A percentile compares a stretch with the other conserved stretches of the same genome.
Conservation (phyloP, 2,329 filamentous ascomycete species). For the Phaeophleospora eucalypticola region DNA sequence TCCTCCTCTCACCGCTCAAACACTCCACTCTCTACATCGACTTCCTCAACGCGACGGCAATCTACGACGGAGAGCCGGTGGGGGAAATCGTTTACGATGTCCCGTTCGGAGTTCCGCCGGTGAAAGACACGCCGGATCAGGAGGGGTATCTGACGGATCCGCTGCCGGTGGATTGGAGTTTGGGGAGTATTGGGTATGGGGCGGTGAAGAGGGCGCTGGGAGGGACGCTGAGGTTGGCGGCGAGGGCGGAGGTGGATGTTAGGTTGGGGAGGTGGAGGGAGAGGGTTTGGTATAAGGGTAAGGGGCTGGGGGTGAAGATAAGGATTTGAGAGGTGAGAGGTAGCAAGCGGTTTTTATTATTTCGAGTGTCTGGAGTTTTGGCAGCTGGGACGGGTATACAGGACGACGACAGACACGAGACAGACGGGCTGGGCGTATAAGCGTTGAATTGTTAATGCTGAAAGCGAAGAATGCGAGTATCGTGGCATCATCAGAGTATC, state of each 20-base stretch:
- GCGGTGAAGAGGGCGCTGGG: slow-evolving; percentile 76
- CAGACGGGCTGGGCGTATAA: too few relatives aligned
- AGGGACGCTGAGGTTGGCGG: slow-evolving; percentile 72
- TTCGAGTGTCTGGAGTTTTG: too few relatives aligned
- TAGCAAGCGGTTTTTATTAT: too few relatives aligned
- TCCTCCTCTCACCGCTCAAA: slow-evolving; percentile 71
- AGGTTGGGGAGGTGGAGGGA: slow-evolving; percentile 69
- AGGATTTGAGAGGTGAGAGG: slow-evolving; percentile 37
- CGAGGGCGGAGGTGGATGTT: slow-evolving; percentile 70
- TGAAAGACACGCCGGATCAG: slow-evolving; percentile 20
- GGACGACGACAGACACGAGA: too few relatives aligned
- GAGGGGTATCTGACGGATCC: slow-evolving; percentile 68
- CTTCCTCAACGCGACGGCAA: slow-evolving; percentile 76
- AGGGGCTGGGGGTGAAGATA: slow-evolving; percentile 46
- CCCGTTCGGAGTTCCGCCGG: slow-evolving; percentile 70
- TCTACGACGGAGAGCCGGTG: slow-evolving; percentile 67
- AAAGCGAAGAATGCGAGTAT: too few relatives aligned
- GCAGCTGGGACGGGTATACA: too few relatives aligned
- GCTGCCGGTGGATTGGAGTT: slow-evolving; percentile 76
- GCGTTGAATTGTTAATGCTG: too few relatives aligned
- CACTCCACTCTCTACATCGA: slow-evolving; percentile 73
- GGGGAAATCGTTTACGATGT: slow-evolving; percentile 72
- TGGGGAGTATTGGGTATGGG: slow-evolving; percentile 76
- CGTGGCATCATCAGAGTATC: too few relatives aligned
- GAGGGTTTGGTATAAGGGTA: slow-evolving; percentile 53